Evolutionary conservation across 495 filamentous ascomycete species (phyloP).

Genomic region (Podospora fimiseda): DNA sequence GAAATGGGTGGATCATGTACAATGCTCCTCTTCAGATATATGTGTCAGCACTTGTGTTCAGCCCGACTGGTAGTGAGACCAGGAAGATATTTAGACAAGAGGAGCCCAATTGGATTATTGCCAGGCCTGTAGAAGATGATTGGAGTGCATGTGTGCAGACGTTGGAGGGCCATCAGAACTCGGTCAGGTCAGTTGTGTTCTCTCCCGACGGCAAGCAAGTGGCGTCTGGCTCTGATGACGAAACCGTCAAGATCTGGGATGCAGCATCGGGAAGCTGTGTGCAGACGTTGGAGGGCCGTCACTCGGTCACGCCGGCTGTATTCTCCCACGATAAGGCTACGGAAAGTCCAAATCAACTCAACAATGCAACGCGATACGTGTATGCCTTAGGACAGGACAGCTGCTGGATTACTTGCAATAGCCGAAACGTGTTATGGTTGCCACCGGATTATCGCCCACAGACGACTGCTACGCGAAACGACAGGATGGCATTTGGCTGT

Average conservation of each 20-base stretch:
- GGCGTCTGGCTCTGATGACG: background rate
- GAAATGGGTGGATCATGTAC: slow-evolving; percentile 23
- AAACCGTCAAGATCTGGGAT: slow-evolving; percentile 7
- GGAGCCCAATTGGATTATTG: slow-evolving; percentile 7
- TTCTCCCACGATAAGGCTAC: too few relatives aligned
- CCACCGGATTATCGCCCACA: too few relatives aligned
- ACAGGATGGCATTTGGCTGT: too few relatives aligned
- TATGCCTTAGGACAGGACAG: too few relatives aligned
- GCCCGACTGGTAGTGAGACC: slow-evolving; percentile 17
- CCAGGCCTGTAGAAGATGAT: background rate
- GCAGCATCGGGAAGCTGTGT: background rate
- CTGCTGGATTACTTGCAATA: too few relatives aligned
- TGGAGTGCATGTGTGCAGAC: slow-evolving; percentile 11
- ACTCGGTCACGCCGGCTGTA: too few relatives aligned
- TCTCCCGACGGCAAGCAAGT: slow-evolving; percentile 25
- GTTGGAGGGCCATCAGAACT: slow-evolving; percentile 21
- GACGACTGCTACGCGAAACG: too few relatives aligned
- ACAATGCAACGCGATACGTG: too few relatives aligned
- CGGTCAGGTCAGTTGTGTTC: slow-evolving; percentile 28
- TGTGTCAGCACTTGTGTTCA: slow-evolving; percentile 9
- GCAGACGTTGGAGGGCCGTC: too few relatives aligned
- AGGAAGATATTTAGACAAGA: too few relatives aligned
- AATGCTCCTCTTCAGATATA: slow-evolving; percentile 13
- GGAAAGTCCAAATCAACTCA: too few relatives aligned
- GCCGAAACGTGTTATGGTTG: too few relatives aligned